Evolutionary conservation across 1,284 basidiomycete genomes (phyloP).

Genomic region (Sanguinoderma infundibulare): DNA sequence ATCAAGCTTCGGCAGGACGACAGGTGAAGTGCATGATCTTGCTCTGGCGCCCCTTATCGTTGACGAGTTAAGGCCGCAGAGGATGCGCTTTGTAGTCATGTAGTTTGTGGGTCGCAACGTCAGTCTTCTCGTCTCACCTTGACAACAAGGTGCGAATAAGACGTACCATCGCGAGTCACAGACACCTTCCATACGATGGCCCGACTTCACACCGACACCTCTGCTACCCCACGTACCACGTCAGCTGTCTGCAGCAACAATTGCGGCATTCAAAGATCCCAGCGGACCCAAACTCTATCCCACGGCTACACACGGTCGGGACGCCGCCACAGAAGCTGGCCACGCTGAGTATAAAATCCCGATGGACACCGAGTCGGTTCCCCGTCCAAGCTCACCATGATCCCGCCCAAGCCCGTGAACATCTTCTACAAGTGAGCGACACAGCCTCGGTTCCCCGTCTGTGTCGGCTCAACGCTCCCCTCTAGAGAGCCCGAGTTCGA

Average conservation of each 20-base stretch:
- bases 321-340: too few relatives aligned
- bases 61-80: not conserved
- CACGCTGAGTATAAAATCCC: not conserved
- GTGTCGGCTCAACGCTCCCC: not conserved
- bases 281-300: not conserved
- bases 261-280: not conserved
- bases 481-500: constrained; percentile 75
- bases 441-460: not conserved
- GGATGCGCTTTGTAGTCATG: not conserved
- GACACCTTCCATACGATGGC: not conserved
- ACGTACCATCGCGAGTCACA: not conserved
- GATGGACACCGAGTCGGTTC: constrained; percentile 37
- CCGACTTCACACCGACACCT: not conserved
- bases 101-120: not conserved
- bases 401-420: constrained; percentile 3
- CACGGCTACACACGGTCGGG: not conserved
- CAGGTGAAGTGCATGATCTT: not conserved
- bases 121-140: not conserved
- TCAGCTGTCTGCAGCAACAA: not conserved
- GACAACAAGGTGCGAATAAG: not conserved
- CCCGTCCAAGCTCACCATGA: not conserved
- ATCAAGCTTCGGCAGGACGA: not conserved
- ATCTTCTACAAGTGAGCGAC: constrained; percentile 5
- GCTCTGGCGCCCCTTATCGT: not conserved
- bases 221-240: not conserved